Evolutionary conservation across 2,329 filamentous ascomycete genomes (phyloP), one percentile per base, ranked within the genome.

Genomic region (Leptodontidium sp.): DNA sequence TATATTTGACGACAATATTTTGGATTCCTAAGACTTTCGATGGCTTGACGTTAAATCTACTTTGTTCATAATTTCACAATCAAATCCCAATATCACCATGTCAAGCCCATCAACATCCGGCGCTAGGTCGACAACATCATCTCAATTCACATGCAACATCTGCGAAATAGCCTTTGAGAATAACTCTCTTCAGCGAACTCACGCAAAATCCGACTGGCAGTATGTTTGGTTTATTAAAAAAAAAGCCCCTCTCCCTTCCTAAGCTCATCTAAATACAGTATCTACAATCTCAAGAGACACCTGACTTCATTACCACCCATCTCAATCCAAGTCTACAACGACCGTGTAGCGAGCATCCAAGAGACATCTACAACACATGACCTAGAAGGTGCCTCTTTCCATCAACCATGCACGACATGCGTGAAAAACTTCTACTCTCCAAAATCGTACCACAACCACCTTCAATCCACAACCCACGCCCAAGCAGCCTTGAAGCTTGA

Each of bases 191-290:
- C 49, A 64, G 24, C 49, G 49, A 12, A 29, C n/a, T 9, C 61
- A 64, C 14, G 61, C 47, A 6, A 64, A 53, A 29, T 64, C 49
- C 3, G 61, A 64, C n/a, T 43, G 61, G 61, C 61, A 64, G 61
- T 64, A 64, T 11, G 35, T 49, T 26, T n/a, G 11, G 4, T 8
- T 3, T 12, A 26, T 35, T 17, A 21, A 8, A 12, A n/a, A n/a
- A 32, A 15, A 59, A 15, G 40, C n/a, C 12, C 3, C 8, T 4
- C 6, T 50, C 4, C 24, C 1, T 8, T 43, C n/a, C 21, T 12
- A 35, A 43, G 61, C 61, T 64, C 24, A 64, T 21, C 11, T 2
- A 7, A 24, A 26, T n/a, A 24, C 8, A 64, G 61, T 12, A 55
- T 64, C 4, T 64, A 64, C 35, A 64, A 64, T 40, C 49, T 64